Conservation (phyloP, 805 yeast species). For the Ogataea wickerhamii region DNA sequence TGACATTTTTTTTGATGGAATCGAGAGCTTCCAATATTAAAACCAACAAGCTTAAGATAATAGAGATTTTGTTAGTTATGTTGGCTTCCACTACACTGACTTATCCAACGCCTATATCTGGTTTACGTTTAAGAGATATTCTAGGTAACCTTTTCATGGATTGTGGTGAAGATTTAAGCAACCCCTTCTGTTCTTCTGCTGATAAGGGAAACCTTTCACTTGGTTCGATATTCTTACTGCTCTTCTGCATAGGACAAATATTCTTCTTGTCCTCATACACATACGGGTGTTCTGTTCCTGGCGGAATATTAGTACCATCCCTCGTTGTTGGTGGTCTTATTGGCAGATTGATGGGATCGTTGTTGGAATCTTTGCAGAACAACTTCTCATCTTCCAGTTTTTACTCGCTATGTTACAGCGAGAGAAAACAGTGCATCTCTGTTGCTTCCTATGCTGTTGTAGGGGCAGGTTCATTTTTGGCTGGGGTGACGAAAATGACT, state of each 20-base stretch:
- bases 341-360: conserved; percentile 54
- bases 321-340: conserved; percentile 57
- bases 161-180: conserved; percentile 38
- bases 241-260: conserved; percentile 46
- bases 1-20: conserved; percentile 44
- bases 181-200: conserved; percentile 25
- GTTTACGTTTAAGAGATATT: conserved; percentile 52
- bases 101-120: conserved; percentile 52
- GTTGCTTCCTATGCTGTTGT: conserved; percentile 88
- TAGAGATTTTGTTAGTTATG: conserved; percentile 50
- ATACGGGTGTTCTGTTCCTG: conserved; percentile 65
- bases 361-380: conserved; percentile 47
- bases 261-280: conserved; percentile 62
- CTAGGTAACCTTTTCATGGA: conserved; percentile 67
- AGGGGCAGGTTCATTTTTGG: conserved; percentile 79
- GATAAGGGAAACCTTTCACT: conserved; percentile 34
- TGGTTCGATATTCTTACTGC: conserved; percentile 25
- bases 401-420: conserved; percentile 39
- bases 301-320: conserved; percentile 65
- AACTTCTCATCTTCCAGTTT: conserved; percentile 35
- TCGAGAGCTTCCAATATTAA: conserved; percentile 26
- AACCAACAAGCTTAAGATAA: conserved; percentile 30
- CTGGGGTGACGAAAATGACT: conserved; percentile 79
- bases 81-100: conserved; percentile 50
- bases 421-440: conserved; percentile 52